Evolutionary conservation across 2,329 filamentous ascomycete genomes (phyloP), one percentile per base, ranked within the genome.

Genomic region (Aureobasidium sp.): DNA sequence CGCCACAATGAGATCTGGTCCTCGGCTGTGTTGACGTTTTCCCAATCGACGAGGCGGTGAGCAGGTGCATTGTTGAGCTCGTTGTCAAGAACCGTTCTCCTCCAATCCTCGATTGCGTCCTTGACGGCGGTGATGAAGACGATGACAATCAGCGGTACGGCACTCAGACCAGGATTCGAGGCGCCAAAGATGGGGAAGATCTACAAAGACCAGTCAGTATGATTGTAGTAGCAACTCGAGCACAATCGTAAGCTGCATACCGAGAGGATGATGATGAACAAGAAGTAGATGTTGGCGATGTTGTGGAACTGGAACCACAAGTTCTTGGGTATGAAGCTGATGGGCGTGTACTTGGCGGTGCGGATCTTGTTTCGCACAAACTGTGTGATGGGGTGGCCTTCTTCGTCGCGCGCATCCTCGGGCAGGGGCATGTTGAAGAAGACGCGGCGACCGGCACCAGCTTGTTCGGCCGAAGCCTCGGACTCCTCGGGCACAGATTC

Each of bases 281-380:
- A 81, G 82, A 99, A 99, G 78, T 97, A 99, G 60, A 97, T 88
- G 75, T 99, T 99, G 72, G 94, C 94, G 70, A 99, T 88, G 72
- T 97, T 97, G 77, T 99, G 93, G 73, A 99, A 97, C 76, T 99
- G 95, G 67, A 96, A 90, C 86, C 88, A 99, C 71, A 99, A 73
- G 76, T 99, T 97, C 79, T 97, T 97, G 15, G 94, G 94, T 31
- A 99, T 76, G 76, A 99, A 99, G 64, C 90, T 96, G 66, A 99
- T 76, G 9, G 95, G 88, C 8, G 94, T 99, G 75, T 99, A 99
- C 77, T 97, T 99, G 64, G 94, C 90, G 3, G 94, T 99, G 68
- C 95, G 84, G 74, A 99, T 96, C 81, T 99, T 99, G 80, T 99
- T 99, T 67, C 93, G 83, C 53, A 89, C 83, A 74, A 88, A 99